phyloP scores from a whole-genome alignment of 2,329 filamentous ascomycete species.

The Clonostachys solani region DNA sequence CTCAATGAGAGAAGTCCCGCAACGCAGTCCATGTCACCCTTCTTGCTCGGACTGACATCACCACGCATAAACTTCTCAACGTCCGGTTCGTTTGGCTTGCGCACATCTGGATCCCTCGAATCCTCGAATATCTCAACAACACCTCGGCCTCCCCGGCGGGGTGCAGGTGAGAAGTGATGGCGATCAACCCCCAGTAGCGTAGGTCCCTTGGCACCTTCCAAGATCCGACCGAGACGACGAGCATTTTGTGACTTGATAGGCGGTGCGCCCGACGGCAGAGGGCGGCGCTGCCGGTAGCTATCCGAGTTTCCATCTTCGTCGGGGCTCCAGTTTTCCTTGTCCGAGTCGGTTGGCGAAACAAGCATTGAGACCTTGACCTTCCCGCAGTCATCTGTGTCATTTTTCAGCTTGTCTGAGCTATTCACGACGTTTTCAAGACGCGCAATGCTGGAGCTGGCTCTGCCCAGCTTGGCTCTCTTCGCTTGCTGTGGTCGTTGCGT shows the following conservation, averaged over 20 bases:
- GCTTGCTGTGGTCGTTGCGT: slow-evolving; percentile 22
- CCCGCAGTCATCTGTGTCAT: not conserved
- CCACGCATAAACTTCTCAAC: slow-evolving; percentile 71
- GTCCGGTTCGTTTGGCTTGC: slow-evolving; percentile 42
- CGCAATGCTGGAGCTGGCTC: slow-evolving; percentile 58
- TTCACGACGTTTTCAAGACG: slow-evolving; percentile 45
- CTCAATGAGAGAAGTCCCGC: slow-evolving; percentile 85
- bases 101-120: slow-evolving; percentile 6
- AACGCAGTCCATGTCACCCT: slow-evolving; percentile 81
- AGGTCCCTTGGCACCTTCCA: not conserved
- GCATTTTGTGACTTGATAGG: slow-evolving; percentile 15
- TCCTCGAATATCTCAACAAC: slow-evolving; percentile 51
- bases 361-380: slow-evolving; percentile 32
- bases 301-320: slow-evolving; percentile 38
- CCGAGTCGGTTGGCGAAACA: slow-evolving; percentile 59
- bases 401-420: slow-evolving; percentile 7
- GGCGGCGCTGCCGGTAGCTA: slow-evolving; percentile 19
- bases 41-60: slow-evolving; percentile 64
- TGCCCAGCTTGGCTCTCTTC: slow-evolving; percentile 61
- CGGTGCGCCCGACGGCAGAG: slow-evolving; percentile 24
- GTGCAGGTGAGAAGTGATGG: not conserved
- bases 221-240: not conserved
- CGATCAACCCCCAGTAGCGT: not conserved
- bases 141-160: not conserved
- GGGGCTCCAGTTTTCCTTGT: slow-evolving; percentile 88